Evolutionary conservation across 192 early-diverging fungal genomes (phyloP).

Genomic region (Coemansia sp.): DNA sequence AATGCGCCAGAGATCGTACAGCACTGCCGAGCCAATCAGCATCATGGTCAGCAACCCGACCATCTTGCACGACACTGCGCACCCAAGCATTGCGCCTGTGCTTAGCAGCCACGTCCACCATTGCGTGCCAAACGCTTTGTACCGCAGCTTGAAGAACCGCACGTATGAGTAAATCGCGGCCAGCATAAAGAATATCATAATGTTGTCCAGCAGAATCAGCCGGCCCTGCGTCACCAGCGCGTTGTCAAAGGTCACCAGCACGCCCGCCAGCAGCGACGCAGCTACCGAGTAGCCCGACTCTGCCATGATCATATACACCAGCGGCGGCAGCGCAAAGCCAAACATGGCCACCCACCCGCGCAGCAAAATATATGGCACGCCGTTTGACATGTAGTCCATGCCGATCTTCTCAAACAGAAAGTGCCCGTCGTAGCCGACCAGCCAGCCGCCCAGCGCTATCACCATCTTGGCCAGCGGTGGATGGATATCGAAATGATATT

Average conservation of each 20-base stretch:
- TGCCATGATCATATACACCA: slow-evolving; percentile 82
- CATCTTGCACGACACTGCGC: slow-evolving; percentile 80
- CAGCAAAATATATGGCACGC: slow-evolving; percentile 86
- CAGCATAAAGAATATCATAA: slow-evolving; percentile 90
- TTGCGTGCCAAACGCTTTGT: slow-evolving; percentile 66
- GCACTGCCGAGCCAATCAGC: slow-evolving; percentile 78
- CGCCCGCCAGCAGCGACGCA: slow-evolving; percentile 70
- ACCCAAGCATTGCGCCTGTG: slow-evolving; percentile 80
- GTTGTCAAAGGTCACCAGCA: slow-evolving; percentile 89
- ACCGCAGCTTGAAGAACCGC: slow-evolving; percentile 76
- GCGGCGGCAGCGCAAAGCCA: slow-evolving; percentile 71
- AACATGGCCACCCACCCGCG: slow-evolving; percentile 77
- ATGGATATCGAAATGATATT: slow-evolving; percentile 97
- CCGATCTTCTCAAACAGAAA: slow-evolving; percentile 95
- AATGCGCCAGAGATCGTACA: slow-evolving; percentile 90
- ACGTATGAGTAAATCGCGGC: slow-evolving; percentile 84
- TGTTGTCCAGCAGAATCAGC: slow-evolving; percentile 90
- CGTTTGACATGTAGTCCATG: slow-evolving; percentile 81
- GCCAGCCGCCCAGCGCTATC: slow-evolving; percentile 75
- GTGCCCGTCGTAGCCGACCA: slow-evolving; percentile 93
- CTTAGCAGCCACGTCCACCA: slow-evolving; percentile 89
- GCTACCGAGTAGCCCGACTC: slow-evolving; percentile 80
- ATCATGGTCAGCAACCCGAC: slow-evolving; percentile 88
- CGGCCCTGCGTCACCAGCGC: slow-evolving; percentile 86
- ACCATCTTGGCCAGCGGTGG: slow-evolving; percentile 94